Evolutionary conservation across 192 early-diverging fungal species (phyloP), one percentile per base, ranked within the genome.

Genomic region (Dispira parvispora): DNA sequence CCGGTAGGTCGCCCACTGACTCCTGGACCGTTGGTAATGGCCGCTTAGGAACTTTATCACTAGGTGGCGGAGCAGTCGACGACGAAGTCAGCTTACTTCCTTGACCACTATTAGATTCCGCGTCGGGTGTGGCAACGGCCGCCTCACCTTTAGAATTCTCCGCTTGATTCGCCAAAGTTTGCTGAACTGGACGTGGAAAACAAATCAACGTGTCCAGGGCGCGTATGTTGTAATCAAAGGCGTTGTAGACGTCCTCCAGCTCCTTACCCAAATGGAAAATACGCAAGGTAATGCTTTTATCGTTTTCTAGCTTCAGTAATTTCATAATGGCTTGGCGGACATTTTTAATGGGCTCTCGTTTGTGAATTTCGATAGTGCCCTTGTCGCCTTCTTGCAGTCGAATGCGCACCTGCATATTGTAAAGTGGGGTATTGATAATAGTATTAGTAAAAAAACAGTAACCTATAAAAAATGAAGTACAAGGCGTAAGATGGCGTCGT

Each of bases 201-300:
- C 43, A 21, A 14, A 44, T n/a, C 43, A 61, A n/a, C 11, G 58
- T 44, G 16, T 61, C 38, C 18, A 10, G 18, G 16, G 16, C 43
- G 12, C 58, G 12, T 42, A 61, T 61, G 18, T 44, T 61, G 42
- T 45, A 61, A 38, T 61, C 58, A 43, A 43, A 61, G 43, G 58
- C 58, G 14, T 42, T 44, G 44, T 21, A 44, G 18, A 9, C 42
- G 58, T 61, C 58, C 20, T 43, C 16, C 11, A 61, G 11, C 42
- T 52, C 47, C 38, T 63, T 52, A 32, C 62, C 47, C 28, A 49
- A 28, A 18, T 20, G 46, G 47, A 63, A 52, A 46, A 52, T 25
- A 8, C 49, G 49, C 21, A 63, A 11, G 6, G 46, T 25, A 13
- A 14, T 28, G 11, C n/a, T 43, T 23, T 11, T 20, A 13, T 49